Percentiles rank a stretch among this genome's conserved stretches.
These are phyloP conservation scores for Pharus latifolius DNA, from an alignment of 176 grass and related monocot species.

Conservation along the genomic window DNA sequence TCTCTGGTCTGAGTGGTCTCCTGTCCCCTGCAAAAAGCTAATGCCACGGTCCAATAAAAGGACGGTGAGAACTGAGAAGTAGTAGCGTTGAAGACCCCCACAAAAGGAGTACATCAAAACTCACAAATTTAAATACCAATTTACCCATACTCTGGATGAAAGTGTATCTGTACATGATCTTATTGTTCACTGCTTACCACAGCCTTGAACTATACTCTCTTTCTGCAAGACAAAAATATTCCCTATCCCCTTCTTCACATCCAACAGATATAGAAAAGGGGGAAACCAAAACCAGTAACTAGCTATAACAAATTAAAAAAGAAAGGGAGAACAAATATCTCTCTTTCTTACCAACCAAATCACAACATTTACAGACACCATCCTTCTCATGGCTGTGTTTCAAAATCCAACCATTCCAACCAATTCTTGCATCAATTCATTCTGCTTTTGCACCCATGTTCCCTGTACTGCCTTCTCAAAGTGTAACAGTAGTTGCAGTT, in stretches of 20 bases:
- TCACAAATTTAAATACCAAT: background rate
- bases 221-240: slow-evolving; percentile 18
- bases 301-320: slow-evolving; percentile 12
- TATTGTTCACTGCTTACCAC: slow-evolving; percentile 16
- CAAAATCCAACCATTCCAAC: slow-evolving; percentile 17
- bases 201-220: slow-evolving; percentile 1
- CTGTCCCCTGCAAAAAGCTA: slow-evolving; percentile 21
- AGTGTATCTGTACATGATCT: slow-evolving; percentile 31
- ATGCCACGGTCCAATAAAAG: slow-evolving; percentile 17
- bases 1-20: background rate
- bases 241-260: slow-evolving; percentile 1
- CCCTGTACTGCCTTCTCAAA: background rate
- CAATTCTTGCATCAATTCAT: background rate
- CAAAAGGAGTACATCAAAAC: slow-evolving; percentile 1
- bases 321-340: background rate
- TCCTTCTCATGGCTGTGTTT: slow-evolving; percentile 12
- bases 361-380: slow-evolving; percentile 17
- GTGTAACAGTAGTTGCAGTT: background rate
- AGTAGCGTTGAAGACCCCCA: background rate
- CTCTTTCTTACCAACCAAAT: background rate
- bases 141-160: slow-evolving; percentile 14
- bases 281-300: background rate
- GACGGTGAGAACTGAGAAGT: slow-evolving; percentile 15
- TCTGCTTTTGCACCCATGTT: background rate
- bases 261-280: too few relatives aligned